These are phyloP conservation scores for Nannochloropsis oceanica DNA, from an alignment of 108 stramenopile genomes.

Conservation along the genomic window DNA sequence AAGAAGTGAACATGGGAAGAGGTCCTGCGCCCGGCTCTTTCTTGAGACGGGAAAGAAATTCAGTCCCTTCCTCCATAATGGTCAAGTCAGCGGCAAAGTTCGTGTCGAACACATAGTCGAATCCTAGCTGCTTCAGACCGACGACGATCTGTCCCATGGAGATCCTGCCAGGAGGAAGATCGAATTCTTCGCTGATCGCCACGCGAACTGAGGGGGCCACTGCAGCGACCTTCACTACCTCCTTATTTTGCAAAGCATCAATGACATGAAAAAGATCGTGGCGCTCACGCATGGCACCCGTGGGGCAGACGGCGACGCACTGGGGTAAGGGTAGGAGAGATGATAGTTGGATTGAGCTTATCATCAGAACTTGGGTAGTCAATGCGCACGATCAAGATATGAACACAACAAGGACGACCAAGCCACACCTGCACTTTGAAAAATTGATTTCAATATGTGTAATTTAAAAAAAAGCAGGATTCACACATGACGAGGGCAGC, in stretches of 20 bases:
- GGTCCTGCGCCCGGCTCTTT: constrained; percentile 15
- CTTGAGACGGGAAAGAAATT: constrained; percentile 34
- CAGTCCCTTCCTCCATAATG: constrained; percentile 48
- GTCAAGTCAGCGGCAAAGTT: constrained; percentile 45
- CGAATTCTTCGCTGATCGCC: constrained; percentile 42
- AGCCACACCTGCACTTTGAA: too few species aligned
- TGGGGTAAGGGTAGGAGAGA: constrained; percentile 9
- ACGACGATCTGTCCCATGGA: constrained; percentile 32
- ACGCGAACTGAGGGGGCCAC: constrained; percentile 42
- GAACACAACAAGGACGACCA: too few species aligned
- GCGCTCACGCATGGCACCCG: constrained; percentile 39
- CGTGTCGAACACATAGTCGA: constrained; percentile 44
- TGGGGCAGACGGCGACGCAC: constrained; percentile 38
- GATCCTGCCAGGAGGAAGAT: constrained; percentile 28
- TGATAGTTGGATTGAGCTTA: not conserved
- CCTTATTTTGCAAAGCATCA: constrained; percentile 20
- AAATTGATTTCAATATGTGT: too few species aligned
- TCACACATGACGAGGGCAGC: too few species aligned
- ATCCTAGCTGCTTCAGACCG: constrained; percentile 33
- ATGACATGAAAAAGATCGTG: constrained; percentile 40
- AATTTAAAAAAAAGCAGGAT: too few species aligned
- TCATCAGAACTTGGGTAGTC: too few species aligned
- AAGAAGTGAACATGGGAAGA: constrained; percentile 37
- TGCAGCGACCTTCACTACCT: constrained; percentile 28
- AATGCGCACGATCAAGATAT: too few species aligned